Conservation (phyloP, 192 early-diverging fungal species). For the Backusella australiensis region DNA sequence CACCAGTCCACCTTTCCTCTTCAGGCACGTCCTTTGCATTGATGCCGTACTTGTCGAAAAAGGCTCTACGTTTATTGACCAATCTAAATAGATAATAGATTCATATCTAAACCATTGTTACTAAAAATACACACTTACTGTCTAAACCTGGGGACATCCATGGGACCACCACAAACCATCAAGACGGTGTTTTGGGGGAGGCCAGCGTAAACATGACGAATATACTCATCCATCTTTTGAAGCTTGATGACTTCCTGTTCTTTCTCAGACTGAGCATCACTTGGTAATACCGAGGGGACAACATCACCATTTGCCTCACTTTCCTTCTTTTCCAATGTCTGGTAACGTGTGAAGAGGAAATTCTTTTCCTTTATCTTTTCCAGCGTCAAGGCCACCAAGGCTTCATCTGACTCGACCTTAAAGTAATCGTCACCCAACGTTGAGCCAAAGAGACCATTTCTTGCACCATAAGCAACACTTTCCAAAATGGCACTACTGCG, state of each 20-base stretch:
- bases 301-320: constrained; percentile 1
- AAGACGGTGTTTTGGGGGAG: constrained; percentile 38
- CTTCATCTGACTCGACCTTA: constrained; percentile 22
- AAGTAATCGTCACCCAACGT: constrained; percentile 24
- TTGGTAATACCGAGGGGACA: constrained; percentile 20
- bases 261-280: background rate
- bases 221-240: constrained; percentile 33
- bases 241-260: constrained; percentile 25
- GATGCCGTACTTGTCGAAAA: constrained; percentile 26
- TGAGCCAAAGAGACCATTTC: constrained; percentile 24
- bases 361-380: constrained; percentile 27
- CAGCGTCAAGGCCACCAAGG: constrained; percentile 28
- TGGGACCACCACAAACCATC: constrained; percentile 41
- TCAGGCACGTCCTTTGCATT: constrained; percentile 28
- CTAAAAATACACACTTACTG: constrained; percentile 1
- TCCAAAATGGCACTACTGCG: constrained; percentile 28
- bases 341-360: constrained; percentile 9
- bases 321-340: background rate
- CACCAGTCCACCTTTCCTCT: constrained; percentile 17
- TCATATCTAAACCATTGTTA: background rate
- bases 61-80: constrained; percentile 33
- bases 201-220: constrained; percentile 27
- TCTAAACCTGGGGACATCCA: constrained; percentile 34
- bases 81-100: constrained; percentile 9
- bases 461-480: constrained; percentile 13